A percentile compares a stretch with the other conserved stretches of the same genome.
Evolutionary conservation across 2,329 filamentous ascomycete species (phyloP).

Genomic region (Xylariaceae sp.): DNA sequence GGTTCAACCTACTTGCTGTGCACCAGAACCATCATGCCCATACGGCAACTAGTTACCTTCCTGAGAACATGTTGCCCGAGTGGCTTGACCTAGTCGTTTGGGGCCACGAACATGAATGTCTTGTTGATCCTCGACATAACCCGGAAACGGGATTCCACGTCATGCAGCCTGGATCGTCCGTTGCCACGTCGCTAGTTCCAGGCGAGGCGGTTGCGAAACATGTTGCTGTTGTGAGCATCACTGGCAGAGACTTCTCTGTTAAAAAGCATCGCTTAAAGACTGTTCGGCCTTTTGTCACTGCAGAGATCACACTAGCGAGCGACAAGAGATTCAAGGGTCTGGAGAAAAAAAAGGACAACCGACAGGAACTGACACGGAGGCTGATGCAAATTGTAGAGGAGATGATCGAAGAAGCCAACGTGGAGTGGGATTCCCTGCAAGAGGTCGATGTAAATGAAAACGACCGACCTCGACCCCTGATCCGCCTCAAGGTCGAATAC

Average conservation of each 20-base stretch:
- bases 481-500: conserved; percentile 90
- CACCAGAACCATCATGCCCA: conserved; percentile 97
- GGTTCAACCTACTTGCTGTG: conserved; percentile 95
- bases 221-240: conserved; percentile 83
- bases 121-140: conserved; percentile 84
- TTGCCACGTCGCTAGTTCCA: conserved; percentile 88
- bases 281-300: conserved; percentile 88
- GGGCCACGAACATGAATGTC: conserved; percentile 97
- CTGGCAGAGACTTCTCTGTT: conserved; percentile 78
- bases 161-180: conserved; percentile 96
- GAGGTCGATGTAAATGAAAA: conserved; percentile 65
- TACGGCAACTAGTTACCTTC: conserved; percentile 90
- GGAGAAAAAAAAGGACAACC: conserved; percentile 82
- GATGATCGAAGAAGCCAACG: conserved; percentile 83
- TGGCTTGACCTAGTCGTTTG: conserved; percentile 93
- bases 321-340: conserved; percentile 79
- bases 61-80: conserved; percentile 88
- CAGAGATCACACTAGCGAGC: conserved; percentile 77
- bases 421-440: conserved; percentile 81
- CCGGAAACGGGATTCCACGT: conserved; percentile 90
- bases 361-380: conserved; percentile 77
- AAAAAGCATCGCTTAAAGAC: conserved; percentile 85
- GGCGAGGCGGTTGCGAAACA: conserved; percentile 93
- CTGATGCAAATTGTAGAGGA: conserved; percentile 81
- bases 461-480: conserved; percentile 75